These are phyloP conservation scores for Nicotiana rustica DNA, from an alignment of 305 asterid genomes.

Conservation along the genomic window DNA sequence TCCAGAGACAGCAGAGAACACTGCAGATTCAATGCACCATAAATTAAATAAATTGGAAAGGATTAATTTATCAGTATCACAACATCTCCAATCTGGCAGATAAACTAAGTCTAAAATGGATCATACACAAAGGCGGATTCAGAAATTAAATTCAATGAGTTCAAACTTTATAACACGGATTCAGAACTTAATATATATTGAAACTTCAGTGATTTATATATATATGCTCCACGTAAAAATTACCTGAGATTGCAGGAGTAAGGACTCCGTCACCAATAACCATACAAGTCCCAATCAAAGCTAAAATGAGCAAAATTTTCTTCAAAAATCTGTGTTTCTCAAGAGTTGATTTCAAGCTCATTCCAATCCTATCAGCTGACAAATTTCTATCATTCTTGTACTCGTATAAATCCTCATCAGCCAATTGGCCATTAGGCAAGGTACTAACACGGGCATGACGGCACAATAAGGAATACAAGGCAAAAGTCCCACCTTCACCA, in stretches of 20 bases:
- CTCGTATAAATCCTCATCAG: constrained; percentile 81
- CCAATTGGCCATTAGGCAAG: constrained; percentile 82
- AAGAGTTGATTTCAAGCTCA: constrained; percentile 65
- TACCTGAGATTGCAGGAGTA: constrained; percentile 89
- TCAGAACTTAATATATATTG: background rate
- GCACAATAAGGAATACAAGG: constrained; percentile 75
- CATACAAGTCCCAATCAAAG: constrained; percentile 90
- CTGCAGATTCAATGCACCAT: constrained; percentile 52
- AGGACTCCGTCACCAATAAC: constrained; percentile 96
- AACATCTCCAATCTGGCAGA: constrained; percentile 19
- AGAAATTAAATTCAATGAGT: background rate
- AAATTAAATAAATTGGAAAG: background rate
- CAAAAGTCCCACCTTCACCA: constrained; percentile 97
- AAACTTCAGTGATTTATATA: background rate
- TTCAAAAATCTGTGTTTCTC: constrained; percentile 68
- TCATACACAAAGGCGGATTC: background rate
- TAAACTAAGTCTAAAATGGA: constrained; percentile 21
- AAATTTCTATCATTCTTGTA: constrained; percentile 65
- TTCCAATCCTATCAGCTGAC: constrained; percentile 55
- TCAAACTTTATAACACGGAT: background rate
- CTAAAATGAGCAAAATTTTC: constrained; percentile 67
- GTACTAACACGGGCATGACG: constrained; percentile 82
- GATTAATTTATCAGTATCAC: background rate
- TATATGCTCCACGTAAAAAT: background rate
- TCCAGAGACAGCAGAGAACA: constrained; percentile 91